phyloP scores from a whole-genome alignment of 257 asterid species.

The Ligustrum vulgare region DNA sequence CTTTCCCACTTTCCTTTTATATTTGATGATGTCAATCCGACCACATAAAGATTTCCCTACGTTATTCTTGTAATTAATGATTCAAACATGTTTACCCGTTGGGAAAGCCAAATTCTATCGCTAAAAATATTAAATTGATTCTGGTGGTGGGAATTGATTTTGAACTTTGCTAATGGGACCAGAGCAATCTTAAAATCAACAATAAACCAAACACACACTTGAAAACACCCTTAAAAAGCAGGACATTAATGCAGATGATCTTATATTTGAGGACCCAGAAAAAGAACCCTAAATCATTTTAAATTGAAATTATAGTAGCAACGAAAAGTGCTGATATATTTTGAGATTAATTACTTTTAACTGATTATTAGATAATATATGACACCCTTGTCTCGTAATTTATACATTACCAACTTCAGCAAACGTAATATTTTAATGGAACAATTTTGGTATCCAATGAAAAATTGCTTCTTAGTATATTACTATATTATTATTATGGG shows the following conservation, averaged over 20 bases:
- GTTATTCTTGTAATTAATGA: background rate
- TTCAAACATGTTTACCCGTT: background rate
- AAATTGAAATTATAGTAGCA: no score
- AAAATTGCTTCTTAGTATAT: no score
- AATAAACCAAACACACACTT: background rate
- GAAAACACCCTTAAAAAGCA: background rate
- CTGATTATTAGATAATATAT: no score
- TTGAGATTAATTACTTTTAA: no score
- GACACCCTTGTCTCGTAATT: no score
- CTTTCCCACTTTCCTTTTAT: background rate
- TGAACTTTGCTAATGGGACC: slow-evolving; percentile 1
- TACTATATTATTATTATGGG: no score
- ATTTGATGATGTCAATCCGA: no score
- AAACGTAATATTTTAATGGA: no score
- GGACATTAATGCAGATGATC: background rate
- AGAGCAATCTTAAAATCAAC: background rate
- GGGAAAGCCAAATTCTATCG: background rate
- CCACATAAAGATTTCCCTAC: no score
- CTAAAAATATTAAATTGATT: background rate
- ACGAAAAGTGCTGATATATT: no score
- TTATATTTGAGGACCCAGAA: background rate
- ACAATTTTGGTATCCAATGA: no score
- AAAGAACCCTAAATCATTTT: background rate
- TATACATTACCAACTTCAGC: no score
- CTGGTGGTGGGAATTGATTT: background rate